Evolutionary conservation across 176 grass and related monocot genomes (phyloP), one percentile per base, ranked within the genome.

Genomic region (Poa annua): DNA sequence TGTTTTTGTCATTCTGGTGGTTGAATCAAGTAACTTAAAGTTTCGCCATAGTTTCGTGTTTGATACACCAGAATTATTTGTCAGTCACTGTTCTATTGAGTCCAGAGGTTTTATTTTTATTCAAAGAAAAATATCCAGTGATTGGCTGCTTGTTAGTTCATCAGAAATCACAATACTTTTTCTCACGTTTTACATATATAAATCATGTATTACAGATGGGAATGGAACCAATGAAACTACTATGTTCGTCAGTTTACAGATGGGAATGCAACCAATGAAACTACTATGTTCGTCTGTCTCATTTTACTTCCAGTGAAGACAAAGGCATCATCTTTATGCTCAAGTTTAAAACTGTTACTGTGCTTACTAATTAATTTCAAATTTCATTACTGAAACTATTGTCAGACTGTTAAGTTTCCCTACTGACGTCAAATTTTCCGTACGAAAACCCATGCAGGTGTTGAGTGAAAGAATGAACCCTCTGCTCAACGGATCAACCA

Each of bases 381-480:
- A 7, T 63, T 49, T 38, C 1, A 65, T 38, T 41, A 24, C 48
- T 11, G 11, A 66, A 67, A 24, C 26, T 34, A 1, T 0, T 39
- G 1, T n/a, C 56, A 38, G 7, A 7, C 0, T 48, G 15, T 16
- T 59, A 38, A 16, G 13, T 72, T 66, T 2, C n/a, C 14, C 11
- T 14, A 36, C 22, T 51, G 36, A 38, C 36, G 36, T 38, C 35
- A 38, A 38, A 6, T 38, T 29, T 29, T 29, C 29, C 29, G 2
- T 1, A 48, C 26, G 75, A 20, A 54, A 83, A 64, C 0, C 6
- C 24, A 0, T 83, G 66, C 88, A 90, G 88, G 80, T 79, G 14
- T 45, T 24, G 49, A 82, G 25, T 42, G 80, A 90, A 47, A 60
- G 88, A 48, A 51, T 64, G 36, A 82, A 74, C 8, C 68, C 57